phyloP scores from a whole-genome alignment of 805 yeast genomes.

The Spencermartinsiella europaea region DNA sequence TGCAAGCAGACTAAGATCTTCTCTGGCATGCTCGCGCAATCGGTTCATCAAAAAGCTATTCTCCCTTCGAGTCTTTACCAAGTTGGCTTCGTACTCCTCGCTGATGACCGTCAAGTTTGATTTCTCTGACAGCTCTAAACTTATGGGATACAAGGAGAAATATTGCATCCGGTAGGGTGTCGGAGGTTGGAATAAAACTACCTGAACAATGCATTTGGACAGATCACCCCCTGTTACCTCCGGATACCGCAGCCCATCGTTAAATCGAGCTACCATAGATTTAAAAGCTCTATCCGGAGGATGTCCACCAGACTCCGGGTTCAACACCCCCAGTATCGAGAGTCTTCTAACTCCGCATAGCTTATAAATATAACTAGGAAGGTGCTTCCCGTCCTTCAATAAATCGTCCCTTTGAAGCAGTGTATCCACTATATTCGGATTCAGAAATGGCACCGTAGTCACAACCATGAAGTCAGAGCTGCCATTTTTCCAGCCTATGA shows the following conservation, averaged over 20 bases:
- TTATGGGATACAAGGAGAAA: constrained; percentile 67
- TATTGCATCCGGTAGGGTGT: constrained; percentile 66
- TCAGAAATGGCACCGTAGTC: constrained; percentile 23
- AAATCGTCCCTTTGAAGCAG: constrained; percentile 18
- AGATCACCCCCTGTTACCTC: constrained; percentile 1
- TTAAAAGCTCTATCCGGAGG: not conserved
- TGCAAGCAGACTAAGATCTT: constrained; percentile 3
- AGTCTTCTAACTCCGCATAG: constrained; percentile 19
- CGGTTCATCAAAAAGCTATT: constrained; percentile 19
- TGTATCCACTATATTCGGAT: constrained; percentile 15
- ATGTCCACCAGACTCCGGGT: constrained; percentile 2
- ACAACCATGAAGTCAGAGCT: constrained; percentile 22
- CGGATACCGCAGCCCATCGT: constrained; percentile 13
- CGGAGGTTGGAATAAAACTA: constrained; percentile 67
- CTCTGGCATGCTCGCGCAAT: constrained; percentile 20
- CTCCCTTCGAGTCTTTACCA: constrained; percentile 23
- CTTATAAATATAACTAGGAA: constrained; percentile 14
- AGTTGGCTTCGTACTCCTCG: constrained; percentile 26
- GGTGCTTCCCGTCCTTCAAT: constrained; percentile 14
- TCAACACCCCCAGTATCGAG: constrained; percentile 19
- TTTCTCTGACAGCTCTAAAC: constrained; percentile 46
- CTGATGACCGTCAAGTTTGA: constrained; percentile 21
- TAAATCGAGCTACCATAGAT: constrained; percentile 11
- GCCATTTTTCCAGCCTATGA: constrained; percentile 26
- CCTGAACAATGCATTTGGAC: constrained; percentile 13